Base-by-base conservation (phyloP, 257 asterid species). In the Fraxinus pennsylvanica region DNA sequence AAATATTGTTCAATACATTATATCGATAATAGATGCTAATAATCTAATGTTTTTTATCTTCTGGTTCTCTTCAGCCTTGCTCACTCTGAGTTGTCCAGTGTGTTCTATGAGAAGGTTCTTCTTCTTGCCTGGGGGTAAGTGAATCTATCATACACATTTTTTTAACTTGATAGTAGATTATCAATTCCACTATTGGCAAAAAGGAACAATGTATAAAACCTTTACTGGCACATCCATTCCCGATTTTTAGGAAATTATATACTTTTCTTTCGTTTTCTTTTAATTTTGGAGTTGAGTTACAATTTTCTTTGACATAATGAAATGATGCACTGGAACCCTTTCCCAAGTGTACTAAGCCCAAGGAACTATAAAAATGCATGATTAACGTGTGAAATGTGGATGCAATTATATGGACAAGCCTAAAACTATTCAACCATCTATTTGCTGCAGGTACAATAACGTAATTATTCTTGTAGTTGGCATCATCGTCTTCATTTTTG, bases 111-210 rank as follows among this genome's bases (percentile, higher is more conserved):
- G 91, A 94, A 89, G 89, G 96, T 94, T 87, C 98, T 94, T 79
- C 90, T 92, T 76, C 98, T 94, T 73, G 97, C 96, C 45, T 90
- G 92, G 94, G 98, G 98, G 98, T 92, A 83, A 92, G 97, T 84
- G 74, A 30, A 77, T 78, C 65, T 68, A 59, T 77, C 63, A 50
- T 71, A 17, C 45, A 30, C 32, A 50, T 63, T 63, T 13, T 41
- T 63, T 63, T 10, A 63, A 25, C 33, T 63, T 63, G 17, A 63
- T 63, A 12, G 54, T 45, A 45, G 54, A 45, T 45, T 13, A 3
- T 45, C 6, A 45, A 41, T 9, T 41, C 47, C 13, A 41, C 47
- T 41, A 41, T 30, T 22, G 19, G 68, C 12, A 27, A 38, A 13
- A 30, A 19, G 25, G 9, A 12, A 12, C 52, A 7, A 27, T 54